These are phyloP conservation scores for Pleurotus ostreatus DNA, from an alignment of 768 basidiomycete species.

Conservation along the genomic window DNA sequence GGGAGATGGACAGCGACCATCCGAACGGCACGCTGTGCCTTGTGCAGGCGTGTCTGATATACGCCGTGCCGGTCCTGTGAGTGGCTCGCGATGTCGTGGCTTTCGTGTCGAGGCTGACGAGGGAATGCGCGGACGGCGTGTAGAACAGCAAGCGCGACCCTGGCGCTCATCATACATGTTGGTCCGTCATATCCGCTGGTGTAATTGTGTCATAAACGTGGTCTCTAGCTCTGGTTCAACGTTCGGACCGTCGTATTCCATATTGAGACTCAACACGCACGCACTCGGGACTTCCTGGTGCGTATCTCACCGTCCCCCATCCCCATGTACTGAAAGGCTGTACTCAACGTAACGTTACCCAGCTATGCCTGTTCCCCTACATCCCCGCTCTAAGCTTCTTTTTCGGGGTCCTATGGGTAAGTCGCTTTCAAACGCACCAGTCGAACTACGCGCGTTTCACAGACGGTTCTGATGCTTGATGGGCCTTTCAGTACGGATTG, in stretches of 20 bases:
- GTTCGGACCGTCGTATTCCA: not conserved
- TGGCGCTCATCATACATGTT: constrained; percentile 7
- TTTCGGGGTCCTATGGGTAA: not conserved
- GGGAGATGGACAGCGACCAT: not conserved
- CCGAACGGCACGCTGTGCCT: constrained; percentile 8
- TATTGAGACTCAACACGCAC: not conserved
- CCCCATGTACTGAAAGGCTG: too few relatives aligned
- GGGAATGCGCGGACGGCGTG: too few relatives aligned
- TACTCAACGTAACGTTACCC: not conserved
- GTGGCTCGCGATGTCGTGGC: not conserved
- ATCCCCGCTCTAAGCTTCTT: not conserved
- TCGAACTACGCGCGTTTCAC: not conserved
- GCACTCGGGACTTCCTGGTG: not conserved
- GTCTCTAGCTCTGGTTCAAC: constrained; percentile 4
- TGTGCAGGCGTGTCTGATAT: constrained; percentile 8
- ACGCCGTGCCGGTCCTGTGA: constrained; percentile 10
- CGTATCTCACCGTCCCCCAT: not conserved
- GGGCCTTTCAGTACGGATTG: not conserved
- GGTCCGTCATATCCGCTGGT: not conserved
- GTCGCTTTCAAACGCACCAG: not conserved
- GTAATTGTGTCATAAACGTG: not conserved
- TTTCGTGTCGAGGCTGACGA: too few relatives aligned
- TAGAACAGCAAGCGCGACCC: constrained; percentile 1
- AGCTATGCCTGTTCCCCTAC: not conserved
- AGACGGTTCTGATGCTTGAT: not conserved